These are phyloP conservation scores for Aspergillus baeticus DNA, from an alignment of 495 filamentous ascomycete genomes.

Conservation along the genomic window DNA sequence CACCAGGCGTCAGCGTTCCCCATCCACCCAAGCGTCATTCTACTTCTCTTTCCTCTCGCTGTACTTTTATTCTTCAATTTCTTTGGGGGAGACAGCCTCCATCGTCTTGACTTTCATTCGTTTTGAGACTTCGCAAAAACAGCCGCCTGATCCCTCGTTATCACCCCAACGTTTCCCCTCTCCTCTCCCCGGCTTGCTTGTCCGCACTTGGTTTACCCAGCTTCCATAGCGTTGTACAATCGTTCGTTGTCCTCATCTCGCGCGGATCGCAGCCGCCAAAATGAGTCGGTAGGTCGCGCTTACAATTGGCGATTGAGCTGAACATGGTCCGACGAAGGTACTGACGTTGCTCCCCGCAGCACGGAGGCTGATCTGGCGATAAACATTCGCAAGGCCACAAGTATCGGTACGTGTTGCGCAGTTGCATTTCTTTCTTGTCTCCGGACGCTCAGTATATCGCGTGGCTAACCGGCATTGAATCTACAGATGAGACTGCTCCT, in stretches of 20 bases:
- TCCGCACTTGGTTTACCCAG: slow-evolving; percentile 25
- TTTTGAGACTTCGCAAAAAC: neutral
- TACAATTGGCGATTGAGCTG: neutral
- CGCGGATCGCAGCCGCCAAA: slow-evolving; percentile 25
- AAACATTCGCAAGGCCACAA: slow-evolving; percentile 97
- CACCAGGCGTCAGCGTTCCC: slow-evolving; percentile 40
- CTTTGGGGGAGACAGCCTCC: neutral
- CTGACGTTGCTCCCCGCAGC: slow-evolving; percentile 42
- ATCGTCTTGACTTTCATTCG: slow-evolving; percentile 2
- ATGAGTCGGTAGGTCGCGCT: slow-evolving; percentile 46
- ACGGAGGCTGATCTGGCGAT: slow-evolving; percentile 91
- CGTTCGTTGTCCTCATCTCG: slow-evolving; percentile 21
- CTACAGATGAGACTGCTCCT: slow-evolving; percentile 83
- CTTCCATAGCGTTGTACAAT: slow-evolving; percentile 18
- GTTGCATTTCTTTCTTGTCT: neutral
- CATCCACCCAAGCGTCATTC: slow-evolving; percentile 19
- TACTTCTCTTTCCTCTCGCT: neutral
- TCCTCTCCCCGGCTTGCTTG: slow-evolving; percentile 11
- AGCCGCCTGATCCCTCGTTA: slow-evolving; percentile 1
- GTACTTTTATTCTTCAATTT: slow-evolving; percentile 1
- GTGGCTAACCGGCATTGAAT: slow-evolving; percentile 28
- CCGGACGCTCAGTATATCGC: neutral
- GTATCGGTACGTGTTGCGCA: slow-evolving; percentile 55
- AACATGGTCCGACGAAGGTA: neutral
- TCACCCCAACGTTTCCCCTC: slow-evolving; percentile 17